These are phyloP conservation scores for Epichloe sylvatica DNA, from an alignment of 2,329 filamentous ascomycete species.

Conservation along the genomic window DNA sequence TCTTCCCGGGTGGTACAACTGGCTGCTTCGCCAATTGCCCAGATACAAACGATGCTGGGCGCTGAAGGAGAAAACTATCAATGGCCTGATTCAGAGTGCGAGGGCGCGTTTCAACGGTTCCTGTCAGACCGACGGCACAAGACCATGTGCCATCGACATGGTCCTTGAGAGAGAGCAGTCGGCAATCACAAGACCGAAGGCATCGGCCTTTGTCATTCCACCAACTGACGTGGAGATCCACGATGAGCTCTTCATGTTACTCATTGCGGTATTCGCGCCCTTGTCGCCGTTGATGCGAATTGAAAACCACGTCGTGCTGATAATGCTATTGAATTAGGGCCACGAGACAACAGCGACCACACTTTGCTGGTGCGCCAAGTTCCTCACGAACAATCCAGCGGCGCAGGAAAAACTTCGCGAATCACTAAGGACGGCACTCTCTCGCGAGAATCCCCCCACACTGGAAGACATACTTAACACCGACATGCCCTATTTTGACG, in stretches of 20 bases:
- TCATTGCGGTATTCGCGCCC: conserved; percentile 2
- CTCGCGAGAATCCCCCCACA: background rate
- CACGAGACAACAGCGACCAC: conserved; percentile 12
- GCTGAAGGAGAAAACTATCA: background rate
- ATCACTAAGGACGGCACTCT: conserved; percentile 7
- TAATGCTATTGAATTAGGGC: conserved; percentile 4
- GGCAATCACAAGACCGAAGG: background rate
- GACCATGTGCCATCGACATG: conserved; percentile 5
- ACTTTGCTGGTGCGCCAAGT: conserved; percentile 11
- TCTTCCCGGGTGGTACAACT: background rate
- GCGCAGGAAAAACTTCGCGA: conserved; percentile 10
- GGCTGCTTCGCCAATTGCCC: background rate
- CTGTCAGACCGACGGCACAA: background rate
- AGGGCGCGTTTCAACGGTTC: background rate
- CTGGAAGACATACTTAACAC: background rate
- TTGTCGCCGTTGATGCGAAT: too few relatives aligned
- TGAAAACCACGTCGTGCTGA: background rate
- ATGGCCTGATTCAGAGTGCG: background rate
- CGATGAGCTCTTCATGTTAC: conserved; percentile 12
- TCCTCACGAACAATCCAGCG: conserved; percentile 7
- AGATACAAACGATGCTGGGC: background rate
- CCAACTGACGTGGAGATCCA: conserved; percentile 8
- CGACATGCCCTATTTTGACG: conserved; percentile 3
- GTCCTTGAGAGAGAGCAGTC: conserved; percentile 2
- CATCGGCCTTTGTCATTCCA: background rate